Percentiles rank a stretch among this genome's conserved stretches.
phyloP scores from a whole-genome alignment of 2,329 filamentous ascomycete genomes.

The Pseudogymnoascus destructans region DNA sequence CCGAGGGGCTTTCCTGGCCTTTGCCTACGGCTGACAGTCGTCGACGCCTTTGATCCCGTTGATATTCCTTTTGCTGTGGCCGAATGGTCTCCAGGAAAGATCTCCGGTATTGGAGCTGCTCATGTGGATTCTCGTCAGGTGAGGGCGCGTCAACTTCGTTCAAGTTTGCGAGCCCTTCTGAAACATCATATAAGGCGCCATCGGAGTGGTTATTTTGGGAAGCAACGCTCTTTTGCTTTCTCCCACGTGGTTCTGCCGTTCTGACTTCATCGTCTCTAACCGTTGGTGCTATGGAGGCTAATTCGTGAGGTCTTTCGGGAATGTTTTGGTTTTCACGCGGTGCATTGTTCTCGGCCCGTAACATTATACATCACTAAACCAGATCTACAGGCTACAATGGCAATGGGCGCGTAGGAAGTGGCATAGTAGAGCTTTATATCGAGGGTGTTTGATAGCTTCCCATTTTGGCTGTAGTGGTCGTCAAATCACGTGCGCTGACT shows the following conservation, averaged over 20 bases:
- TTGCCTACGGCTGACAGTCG: not conserved
- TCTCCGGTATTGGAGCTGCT: constrained; percentile 11
- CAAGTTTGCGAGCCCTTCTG: constrained; percentile 11
- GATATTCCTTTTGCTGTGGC: constrained; percentile 9
- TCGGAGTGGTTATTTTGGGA: not conserved
- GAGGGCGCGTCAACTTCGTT: constrained; percentile 13
- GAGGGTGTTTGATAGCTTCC: not conserved
- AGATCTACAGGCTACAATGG: too few relatives aligned
- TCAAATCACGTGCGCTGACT: not conserved
- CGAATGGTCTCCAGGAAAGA: constrained; percentile 12
- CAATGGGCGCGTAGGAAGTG: not conserved
- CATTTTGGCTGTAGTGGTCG: not conserved
- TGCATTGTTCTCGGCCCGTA: not conserved
- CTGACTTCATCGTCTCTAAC: not conserved
- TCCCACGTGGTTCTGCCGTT: not conserved
- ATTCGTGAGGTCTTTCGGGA: not conserved
- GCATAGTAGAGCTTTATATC: not conserved
- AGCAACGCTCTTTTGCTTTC: not conserved
- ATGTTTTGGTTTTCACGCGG: not conserved
- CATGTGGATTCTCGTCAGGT: constrained; percentile 12
- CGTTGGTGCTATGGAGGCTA: not conserved
- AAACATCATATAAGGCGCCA: constrained; percentile 9
- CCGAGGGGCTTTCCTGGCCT: not conserved
- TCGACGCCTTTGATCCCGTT: not conserved
- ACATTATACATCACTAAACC: not conserved